A percentile compares a stretch with the other conserved stretches of the same genome.
These are phyloP conservation scores for Ophiostoma tasmaniense DNA, from an alignment of 2,329 filamentous ascomycete species.

Conservation along the genomic window DNA sequence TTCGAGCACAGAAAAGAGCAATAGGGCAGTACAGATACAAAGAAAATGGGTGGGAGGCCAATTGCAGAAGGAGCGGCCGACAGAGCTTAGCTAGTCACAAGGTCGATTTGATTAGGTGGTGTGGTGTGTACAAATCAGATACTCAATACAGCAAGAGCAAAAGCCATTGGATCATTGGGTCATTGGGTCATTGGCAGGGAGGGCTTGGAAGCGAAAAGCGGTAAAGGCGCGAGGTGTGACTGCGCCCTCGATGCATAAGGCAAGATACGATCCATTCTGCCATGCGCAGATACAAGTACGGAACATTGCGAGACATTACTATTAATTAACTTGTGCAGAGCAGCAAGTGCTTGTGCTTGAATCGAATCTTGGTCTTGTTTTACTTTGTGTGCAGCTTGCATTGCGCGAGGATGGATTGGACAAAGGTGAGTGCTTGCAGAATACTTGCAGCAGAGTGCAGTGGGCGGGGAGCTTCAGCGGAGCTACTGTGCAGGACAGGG, in stretches of 20 bases:
- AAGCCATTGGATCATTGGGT: background rate
- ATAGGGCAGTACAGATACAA: no score
- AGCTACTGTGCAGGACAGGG: background rate
- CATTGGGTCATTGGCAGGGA: background rate
- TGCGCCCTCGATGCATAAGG: conserved; percentile 4
- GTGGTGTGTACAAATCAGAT: background rate
- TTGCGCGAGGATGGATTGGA: background rate
- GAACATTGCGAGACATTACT: background rate
- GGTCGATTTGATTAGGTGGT: background rate
- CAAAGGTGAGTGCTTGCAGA: background rate
- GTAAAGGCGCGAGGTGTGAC: conserved; percentile 4
- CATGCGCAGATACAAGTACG: background rate
- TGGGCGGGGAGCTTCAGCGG: background rate
- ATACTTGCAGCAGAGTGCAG: background rate
- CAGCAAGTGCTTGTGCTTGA: background rate
- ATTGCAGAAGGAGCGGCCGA: background rate
- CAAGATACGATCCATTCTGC: background rate
- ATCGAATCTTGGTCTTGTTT: background rate
- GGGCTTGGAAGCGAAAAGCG: background rate
- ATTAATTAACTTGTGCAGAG: no score
- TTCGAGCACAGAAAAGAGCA: no score
- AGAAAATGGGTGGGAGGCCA: background rate
- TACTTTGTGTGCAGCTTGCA: background rate
- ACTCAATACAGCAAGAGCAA: background rate
- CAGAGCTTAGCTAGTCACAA: conserved; percentile 5